Evolutionary conservation across 495 filamentous ascomycete genomes (phyloP), one percentile per base, ranked within the genome.

Genomic region (Astrothelium macrocarpum): DNA sequence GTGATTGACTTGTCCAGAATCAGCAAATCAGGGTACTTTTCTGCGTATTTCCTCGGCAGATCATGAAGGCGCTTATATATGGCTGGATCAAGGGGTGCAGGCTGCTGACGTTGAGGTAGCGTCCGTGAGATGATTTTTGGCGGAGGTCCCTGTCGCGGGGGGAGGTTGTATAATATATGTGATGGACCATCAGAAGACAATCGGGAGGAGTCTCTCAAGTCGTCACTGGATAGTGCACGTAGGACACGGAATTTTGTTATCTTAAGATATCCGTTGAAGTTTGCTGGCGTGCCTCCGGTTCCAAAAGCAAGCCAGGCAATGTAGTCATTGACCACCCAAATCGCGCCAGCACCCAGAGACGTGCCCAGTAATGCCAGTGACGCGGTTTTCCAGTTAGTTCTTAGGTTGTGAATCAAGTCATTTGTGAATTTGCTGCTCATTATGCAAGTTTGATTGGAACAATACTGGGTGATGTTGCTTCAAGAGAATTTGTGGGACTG

Each of bases 271-370:
- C 90, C 90, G 16, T 71, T 56, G 64, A 89, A 81, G 3, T 88
- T 92, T 1, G 83, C 82, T 0, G 90, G 90, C 0, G 88, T 91
- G 53, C 90, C 90, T 25, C 90, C 90, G 12, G 90, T 89, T 0
- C 90, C 90, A 20, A 95, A 84, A 34, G 82, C 81, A 63, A 91
- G 72, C 75, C 90, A 95, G 68, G 84, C 84, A 45, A 79, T 75
- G 76, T 91, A 95, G 79, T 93, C 90, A 71, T 84, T 49, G 18
- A 49, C n/a, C 10, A 49, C 9, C 43, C 43, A 49, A 18, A 49
- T 3, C n/a, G n/a, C 18, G n/a, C 43, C n/a, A 14, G n/a, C 10
- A 49, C 43, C 43, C 11, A 49, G n/a, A 18, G 9, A 10, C 18
- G 43, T 49, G 43, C 43, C 43, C 11, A 49, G 18, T 4, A 49